Percentiles rank a stretch among this genome's conserved stretches.
Evolutionary conservation across 1,284 basidiomycete genomes (phyloP).

Genomic region (Trametes hirsuta): DNA sequence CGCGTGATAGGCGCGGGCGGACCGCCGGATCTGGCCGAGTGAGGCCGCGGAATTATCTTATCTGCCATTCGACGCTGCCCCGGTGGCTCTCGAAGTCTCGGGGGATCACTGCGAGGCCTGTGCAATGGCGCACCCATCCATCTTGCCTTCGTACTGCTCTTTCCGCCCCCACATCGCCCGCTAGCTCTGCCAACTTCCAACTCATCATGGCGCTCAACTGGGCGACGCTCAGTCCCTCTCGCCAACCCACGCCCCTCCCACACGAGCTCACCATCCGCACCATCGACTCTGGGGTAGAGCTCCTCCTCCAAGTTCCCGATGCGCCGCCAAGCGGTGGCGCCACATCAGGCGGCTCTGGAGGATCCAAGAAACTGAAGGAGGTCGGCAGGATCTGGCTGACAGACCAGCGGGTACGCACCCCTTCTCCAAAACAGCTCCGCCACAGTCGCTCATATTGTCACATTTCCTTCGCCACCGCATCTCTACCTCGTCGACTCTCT

Average conservation of each 20-base stretch:
- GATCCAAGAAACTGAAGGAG: conserved; percentile 59
- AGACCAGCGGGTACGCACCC: conserved; percentile 64
- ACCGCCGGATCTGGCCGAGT: background rate
- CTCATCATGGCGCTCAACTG: conserved; percentile 74
- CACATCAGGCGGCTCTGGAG: conserved; percentile 54
- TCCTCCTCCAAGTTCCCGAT: conserved; percentile 60
- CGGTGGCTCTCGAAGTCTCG: conserved; percentile 7
- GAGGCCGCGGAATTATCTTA: conserved; percentile 1
- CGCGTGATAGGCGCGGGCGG: background rate
- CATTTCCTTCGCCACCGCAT: background rate
- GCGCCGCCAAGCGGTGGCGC: conserved; percentile 44
- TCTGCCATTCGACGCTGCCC: background rate
- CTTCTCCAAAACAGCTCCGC: background rate
- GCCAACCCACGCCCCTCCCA: conserved; percentile 65
- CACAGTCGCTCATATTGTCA: background rate
- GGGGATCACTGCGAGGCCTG: background rate
- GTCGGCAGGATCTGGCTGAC: conserved; percentile 64
- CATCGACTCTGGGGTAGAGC: conserved; percentile 59
- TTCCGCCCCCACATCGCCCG: background rate
- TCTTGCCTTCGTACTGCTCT: background rate
- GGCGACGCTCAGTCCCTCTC: conserved; percentile 64
- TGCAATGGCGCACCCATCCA: background rate
- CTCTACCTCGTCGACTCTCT: background rate
- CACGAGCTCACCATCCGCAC: conserved; percentile 62
- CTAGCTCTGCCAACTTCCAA: background rate